Base-by-base conservation (phyloP, 2,329 filamentous ascomycete species). In the Emmonsiellopsis sp. region DNA sequence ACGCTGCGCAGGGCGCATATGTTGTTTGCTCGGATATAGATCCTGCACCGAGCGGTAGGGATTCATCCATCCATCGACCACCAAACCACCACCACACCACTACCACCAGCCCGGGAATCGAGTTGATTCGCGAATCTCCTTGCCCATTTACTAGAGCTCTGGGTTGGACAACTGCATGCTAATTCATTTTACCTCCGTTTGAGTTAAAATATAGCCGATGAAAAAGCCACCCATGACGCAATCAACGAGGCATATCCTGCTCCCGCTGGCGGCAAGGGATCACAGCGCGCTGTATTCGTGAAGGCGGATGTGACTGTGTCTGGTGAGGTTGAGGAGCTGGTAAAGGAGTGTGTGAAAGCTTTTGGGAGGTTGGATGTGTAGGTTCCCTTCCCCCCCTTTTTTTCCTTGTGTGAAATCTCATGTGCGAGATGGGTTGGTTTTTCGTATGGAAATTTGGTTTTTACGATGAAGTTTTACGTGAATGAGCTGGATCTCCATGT, bases 361-460 rank as follows among this genome's bases (percentile, higher is more conserved):
- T 72, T 67, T 57, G 72, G 73, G 2, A 58, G 72, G 37, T 50
- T 77, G 5, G 73, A 77, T 58, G 70, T 78, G 72, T 76, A 63
- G 58, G 65, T 57, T 34, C 31, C 16, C 26, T n/a, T 7, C 31
- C 13, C 5, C 9, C 32, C 34, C 10, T 38, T 20, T n/a, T 13
- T 45, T 37, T 20, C 6, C 40, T 34, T 50, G 49, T 5, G 20
- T 26, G 20, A 26, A 26, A 26, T 5, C 5, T 26, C 5, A 26
- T 5, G 3, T 26, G 20, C 20, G 54, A 43, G 4, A 53, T 15
- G 2, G 5, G 1, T 7, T 10, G 35, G 37, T 9, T 16, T 51
- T 10, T 9, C 7, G 43, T 32, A 7, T 31, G 16, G 10, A 5
- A 32, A 40, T 10, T 30, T 9, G 15, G 2, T 26, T 26, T 26